phyloP scores from a whole-genome alignment of 805 yeast genomes.

The Kodamaea hsintzibuensis region DNA sequence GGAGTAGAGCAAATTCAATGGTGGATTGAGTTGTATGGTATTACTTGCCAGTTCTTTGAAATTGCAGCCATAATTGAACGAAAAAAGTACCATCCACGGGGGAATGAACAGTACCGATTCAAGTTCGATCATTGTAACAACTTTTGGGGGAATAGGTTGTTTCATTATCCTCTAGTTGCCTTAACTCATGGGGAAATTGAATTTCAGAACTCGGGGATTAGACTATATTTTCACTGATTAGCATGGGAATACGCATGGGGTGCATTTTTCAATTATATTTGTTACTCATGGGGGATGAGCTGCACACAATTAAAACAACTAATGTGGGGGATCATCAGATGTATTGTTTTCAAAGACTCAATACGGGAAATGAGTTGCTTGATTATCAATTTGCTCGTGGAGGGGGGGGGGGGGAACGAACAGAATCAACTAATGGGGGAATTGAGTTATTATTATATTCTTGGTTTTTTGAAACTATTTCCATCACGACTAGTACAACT shows the following conservation, averaged over 20 bases:
- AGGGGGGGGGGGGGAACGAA: not conserved
- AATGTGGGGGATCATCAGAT: not conserved
- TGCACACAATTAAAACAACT: not conserved
- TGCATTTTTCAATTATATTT: too few species aligned
- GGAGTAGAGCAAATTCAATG: too few species aligned
- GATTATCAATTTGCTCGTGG: not conserved
- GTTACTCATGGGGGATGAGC: not conserved
- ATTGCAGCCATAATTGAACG: too few species aligned
- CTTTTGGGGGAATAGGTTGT: not conserved
- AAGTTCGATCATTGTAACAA: not conserved
- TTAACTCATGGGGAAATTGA: not conserved
- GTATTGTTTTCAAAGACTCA: not conserved
- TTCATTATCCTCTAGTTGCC: not conserved
- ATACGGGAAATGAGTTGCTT: not conserved
- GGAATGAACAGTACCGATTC: not conserved
- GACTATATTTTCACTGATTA: not conserved
- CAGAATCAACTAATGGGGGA: not conserved
- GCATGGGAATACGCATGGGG: not conserved
- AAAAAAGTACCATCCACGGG: not conserved
- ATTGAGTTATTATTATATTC: too few species aligned
- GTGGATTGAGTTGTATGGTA: too few species aligned
- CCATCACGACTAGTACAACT: too few species aligned
- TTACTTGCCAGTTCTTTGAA: too few species aligned
- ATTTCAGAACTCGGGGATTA: not conserved
- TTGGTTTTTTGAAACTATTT: too few species aligned